phyloP scores from a whole-genome alignment of 352 stramenopile genomes.

The Pythium periplocum region DNA sequence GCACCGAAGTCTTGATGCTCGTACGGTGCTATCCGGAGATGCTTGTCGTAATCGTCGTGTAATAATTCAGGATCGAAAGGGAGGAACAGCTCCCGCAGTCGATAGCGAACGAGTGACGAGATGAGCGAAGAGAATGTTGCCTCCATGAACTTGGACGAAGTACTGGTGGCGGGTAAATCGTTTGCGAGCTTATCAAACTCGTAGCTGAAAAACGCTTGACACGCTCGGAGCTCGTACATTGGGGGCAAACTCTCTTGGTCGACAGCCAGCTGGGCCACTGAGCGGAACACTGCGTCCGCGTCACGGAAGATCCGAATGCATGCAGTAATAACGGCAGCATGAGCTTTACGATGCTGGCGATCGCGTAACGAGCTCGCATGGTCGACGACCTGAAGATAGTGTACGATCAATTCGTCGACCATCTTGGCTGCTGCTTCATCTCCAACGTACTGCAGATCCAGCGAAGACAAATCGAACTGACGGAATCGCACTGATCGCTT shows the following conservation, averaged over 20 bases:
- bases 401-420: slow-evolving; percentile 37
- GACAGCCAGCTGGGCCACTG: slow-evolving; percentile 8
- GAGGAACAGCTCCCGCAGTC: slow-evolving; percentile 61
- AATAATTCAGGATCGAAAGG: slow-evolving; percentile 32
- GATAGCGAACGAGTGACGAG: slow-evolving; percentile 53
- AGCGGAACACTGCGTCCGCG: slow-evolving; percentile 8
- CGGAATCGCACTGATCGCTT: slow-evolving; percentile 37
- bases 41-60: slow-evolving; percentile 16
- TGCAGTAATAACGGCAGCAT: slow-evolving; percentile 2
- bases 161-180: neutral
- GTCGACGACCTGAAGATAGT: slow-evolving; percentile 38
- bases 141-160: slow-evolving; percentile 34
- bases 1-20: slow-evolving; percentile 74
- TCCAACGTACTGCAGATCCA: slow-evolving; percentile 52
- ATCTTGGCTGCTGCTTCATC: slow-evolving; percentile 31
- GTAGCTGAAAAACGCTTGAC: slow-evolving; percentile 31
- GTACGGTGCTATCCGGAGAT: slow-evolving; percentile 35
- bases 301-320: slow-evolving; percentile 6
- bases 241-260: neutral
- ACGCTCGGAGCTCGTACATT: slow-evolving; percentile 1
- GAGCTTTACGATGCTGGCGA: neutral
- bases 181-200: slow-evolving; percentile 37
- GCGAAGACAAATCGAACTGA: slow-evolving; percentile 58
- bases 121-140: slow-evolving; percentile 42
- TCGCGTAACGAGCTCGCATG: slow-evolving; percentile 6